A percentile compares a stretch with the other conserved stretches of the same genome.
Evolutionary conservation across 2,329 filamentous ascomycete genomes (phyloP).

Genomic region (Pseudocercospora cruenta): DNA sequence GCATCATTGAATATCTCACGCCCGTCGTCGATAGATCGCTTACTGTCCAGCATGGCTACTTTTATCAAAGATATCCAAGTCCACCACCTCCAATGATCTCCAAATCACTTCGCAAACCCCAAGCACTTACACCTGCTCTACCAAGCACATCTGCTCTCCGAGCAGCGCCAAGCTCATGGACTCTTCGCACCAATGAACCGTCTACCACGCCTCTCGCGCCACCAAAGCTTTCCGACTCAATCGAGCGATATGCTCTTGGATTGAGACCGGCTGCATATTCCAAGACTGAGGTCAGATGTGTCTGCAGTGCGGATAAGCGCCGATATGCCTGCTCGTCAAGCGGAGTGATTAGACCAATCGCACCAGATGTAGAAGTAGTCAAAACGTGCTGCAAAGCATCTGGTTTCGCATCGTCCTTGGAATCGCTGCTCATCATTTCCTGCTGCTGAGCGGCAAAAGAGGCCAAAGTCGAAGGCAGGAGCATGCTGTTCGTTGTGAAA

Average conservation of each 20-base stretch:
- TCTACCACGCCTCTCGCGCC: constrained; percentile 73
- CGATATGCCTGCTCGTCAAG: constrained; percentile 81
- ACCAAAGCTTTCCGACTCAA: constrained; percentile 49
- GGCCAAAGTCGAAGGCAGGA: constrained; percentile 68
- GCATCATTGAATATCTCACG: background rate
- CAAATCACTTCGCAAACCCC: constrained; percentile 71
- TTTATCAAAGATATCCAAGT: constrained; percentile 50
- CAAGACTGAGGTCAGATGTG: constrained; percentile 75
- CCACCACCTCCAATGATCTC: constrained; percentile 68
- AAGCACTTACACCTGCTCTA: constrained; percentile 70
- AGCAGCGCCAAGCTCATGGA: constrained; percentile 74
- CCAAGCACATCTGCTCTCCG: constrained; percentile 73
- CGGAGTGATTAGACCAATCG: constrained; percentile 74
- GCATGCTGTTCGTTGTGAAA: constrained; percentile 71
- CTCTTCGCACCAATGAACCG: constrained; percentile 72
- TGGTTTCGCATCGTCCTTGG: constrained; percentile 28
- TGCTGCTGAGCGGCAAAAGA: constrained; percentile 49
- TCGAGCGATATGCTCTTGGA: constrained; percentile 71
- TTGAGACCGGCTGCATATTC: constrained; percentile 81
- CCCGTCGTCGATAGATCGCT: background rate
- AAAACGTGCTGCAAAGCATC: constrained; percentile 59
- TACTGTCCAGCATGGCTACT: background rate
- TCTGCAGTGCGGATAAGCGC: constrained; percentile 77
- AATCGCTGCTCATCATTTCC: constrained; percentile 30
- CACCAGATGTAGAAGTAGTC: constrained; percentile 74